Base-by-base conservation (phyloP, 805 yeast species). In the Saccharomycopsis lassenensis region DNA sequence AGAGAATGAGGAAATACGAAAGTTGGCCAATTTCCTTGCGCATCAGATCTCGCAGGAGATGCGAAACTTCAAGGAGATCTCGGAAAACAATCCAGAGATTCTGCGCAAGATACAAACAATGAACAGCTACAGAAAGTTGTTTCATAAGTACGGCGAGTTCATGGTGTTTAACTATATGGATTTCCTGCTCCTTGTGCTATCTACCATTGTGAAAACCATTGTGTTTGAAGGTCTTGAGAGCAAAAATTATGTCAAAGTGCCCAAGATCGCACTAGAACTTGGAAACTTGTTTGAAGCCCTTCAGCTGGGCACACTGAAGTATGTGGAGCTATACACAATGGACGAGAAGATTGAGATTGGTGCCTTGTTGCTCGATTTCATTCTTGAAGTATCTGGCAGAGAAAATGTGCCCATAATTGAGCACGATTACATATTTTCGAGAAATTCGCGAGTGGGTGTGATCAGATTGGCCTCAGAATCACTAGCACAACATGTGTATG, bases 301-400 rank as follows among this genome's bases (percentile, higher is more conserved):
- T 17, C 8, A 18, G 6, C 32, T 20, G 15, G 14, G 21, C 6
- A 19, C 15, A n/a, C 14, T 4, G 6, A 18, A 29, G 21, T 8
- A 29, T 14, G 11, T 18, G 15, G 15, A 19, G 12, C 21, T 29
- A 29, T 29, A 20, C 15, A 19, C 19, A 12, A 29, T 20, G 15
- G 24, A 12, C 21, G 23, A 19, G 11, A 29, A 29, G 22, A 17
- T 24, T n/a, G 35, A 32, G n/a, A 23, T 32, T n/a, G 35, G 35
- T n/a, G 14, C 35, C 12, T 32, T 24, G 12, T 16, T 32, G 12
- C 24, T 32, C 11, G 35, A 32, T 16, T 18, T 32, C 11, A n/a
- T 32, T 15, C 8, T 32, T 6, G 16, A 10, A 11, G 21, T n/a
- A n/a, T n/a, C 35, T 24, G 24, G 29, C 24, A 32, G 20, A 17